phyloP scores from a whole-genome alignment of 2,329 filamentous ascomycete genomes.

The Fusarium sororula region DNA sequence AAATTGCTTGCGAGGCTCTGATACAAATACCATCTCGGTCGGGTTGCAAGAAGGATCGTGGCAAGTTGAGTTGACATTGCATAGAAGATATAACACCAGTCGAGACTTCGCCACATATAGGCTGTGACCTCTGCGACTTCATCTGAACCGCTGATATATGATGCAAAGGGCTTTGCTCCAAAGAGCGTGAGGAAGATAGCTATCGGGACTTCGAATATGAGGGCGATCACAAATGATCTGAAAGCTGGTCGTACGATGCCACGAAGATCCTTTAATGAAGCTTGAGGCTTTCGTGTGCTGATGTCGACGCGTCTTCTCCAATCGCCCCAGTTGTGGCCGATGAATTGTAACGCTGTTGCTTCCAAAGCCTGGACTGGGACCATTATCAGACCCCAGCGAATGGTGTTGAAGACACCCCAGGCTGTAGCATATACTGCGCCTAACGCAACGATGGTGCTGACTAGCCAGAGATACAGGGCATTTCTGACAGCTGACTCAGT shows the following conservation, averaged over 20 bases:
- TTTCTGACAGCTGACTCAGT: constrained; percentile 74
- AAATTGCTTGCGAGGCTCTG: constrained; percentile 74
- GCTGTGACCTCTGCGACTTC: constrained; percentile 68
- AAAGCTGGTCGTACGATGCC: constrained; percentile 62
- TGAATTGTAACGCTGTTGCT: constrained; percentile 70
- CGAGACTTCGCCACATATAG: constrained; percentile 71
- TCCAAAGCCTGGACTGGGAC: constrained; percentile 75
- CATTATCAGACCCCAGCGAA: constrained; percentile 79
- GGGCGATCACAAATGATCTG: constrained; percentile 60
- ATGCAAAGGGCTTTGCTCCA: constrained; percentile 68
- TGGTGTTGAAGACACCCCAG: constrained; percentile 79
- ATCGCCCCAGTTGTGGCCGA: constrained; percentile 72
- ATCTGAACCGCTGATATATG: constrained; percentile 66
- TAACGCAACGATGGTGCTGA: constrained; percentile 70
- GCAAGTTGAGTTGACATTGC: constrained; percentile 72
- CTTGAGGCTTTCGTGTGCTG: constrained; percentile 26
- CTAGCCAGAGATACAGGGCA: constrained; percentile 75
- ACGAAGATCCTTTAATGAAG: constrained; percentile 30
- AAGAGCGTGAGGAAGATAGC: constrained; percentile 69
- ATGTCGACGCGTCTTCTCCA: constrained; percentile 50
- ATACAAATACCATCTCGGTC: constrained; percentile 72
- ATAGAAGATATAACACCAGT: constrained; percentile 77
- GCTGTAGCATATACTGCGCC: constrained; percentile 74
- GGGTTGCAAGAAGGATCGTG: constrained; percentile 69
- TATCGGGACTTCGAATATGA: constrained; percentile 68